These are phyloP conservation scores for Pythium dissimile DNA, from an alignment of 352 stramenopile genomes.

Conservation along the genomic window DNA sequence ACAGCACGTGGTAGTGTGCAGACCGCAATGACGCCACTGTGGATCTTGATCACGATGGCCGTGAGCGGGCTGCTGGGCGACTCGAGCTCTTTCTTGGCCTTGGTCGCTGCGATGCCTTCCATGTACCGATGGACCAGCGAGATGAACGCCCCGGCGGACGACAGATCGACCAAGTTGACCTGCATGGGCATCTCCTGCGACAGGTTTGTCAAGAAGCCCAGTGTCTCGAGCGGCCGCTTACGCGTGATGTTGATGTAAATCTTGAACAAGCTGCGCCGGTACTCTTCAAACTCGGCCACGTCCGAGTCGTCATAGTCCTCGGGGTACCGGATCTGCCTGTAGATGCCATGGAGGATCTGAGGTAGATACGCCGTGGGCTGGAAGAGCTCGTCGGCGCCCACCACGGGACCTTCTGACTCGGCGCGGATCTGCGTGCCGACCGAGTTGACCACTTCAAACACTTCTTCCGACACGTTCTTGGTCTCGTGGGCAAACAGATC, in stretches of 20 bases:
- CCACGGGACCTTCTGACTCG: conserved; percentile 27
- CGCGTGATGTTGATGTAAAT: conserved; percentile 88
- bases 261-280: conserved; percentile 78
- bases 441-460: conserved; percentile 84
- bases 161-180: conserved; percentile 49
- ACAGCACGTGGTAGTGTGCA: conserved; percentile 21
- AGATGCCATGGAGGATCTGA: conserved; percentile 81
- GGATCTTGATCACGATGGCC: conserved; percentile 65
- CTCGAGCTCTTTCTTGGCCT: conserved; percentile 58
- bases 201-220: conserved; percentile 64
- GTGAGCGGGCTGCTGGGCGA: conserved; percentile 62
- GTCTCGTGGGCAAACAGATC: conserved; percentile 76
- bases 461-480: conserved; percentile 82
- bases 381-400: conserved; percentile 53
- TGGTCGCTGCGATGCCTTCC: conserved; percentile 67
- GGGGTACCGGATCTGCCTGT: conserved; percentile 76
- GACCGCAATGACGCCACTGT: conserved; percentile 50
- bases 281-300: conserved; percentile 81
- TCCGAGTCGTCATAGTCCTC: conserved; percentile 76
- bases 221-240: conserved; percentile 59
- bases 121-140: conserved; percentile 82
- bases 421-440: conserved; percentile 65
- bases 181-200: conserved; percentile 50
- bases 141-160: conserved; percentile 76
- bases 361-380: conserved; percentile 69